Evolutionary conservation across 768 basidiomycete genomes (phyloP).

Genomic region (Lactarius evosmus): DNA sequence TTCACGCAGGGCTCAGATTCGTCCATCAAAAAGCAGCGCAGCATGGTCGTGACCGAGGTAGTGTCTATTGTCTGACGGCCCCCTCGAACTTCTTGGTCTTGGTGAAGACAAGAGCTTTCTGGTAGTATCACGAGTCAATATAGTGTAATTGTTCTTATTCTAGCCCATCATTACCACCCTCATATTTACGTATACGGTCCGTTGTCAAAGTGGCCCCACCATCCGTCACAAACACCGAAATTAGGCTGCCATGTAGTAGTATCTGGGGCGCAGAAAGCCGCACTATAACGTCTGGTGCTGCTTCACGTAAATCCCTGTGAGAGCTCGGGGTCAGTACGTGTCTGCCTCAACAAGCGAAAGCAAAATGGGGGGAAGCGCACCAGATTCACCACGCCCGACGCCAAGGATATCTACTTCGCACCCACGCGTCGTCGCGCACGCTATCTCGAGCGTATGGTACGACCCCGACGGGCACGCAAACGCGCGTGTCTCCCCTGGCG

Average conservation of each 20-base stretch:
- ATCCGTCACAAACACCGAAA: background rate
- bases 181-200: background rate
- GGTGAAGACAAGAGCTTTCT: background rate
- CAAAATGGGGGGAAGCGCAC: background rate
- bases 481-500: background rate
- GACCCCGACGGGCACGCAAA: conserved; percentile 7
- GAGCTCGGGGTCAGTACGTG: background rate
- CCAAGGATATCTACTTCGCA: conserved; percentile 5
- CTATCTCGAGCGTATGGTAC: conserved; percentile 11
- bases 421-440: conserved; percentile 1
- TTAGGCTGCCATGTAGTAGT: background rate
- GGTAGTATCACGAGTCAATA: background rate
- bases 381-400: background rate
- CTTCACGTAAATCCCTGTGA: conserved; percentile 1
- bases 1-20: background rate
- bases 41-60: background rate
- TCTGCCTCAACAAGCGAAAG: background rate
- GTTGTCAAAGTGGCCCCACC: background rate
- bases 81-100: background rate
- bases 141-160: background rate
- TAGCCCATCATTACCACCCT: background rate
- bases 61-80: background rate
- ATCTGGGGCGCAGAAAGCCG: background rate
- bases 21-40: background rate
- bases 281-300: background rate